Evolutionary conservation across 78 protist species (phyloP).

Genomic region (slime mould (Dictyostelium discoideum)): dicty_2.7 NC_007089.4:3004501-3005000

Average conservation of each 20-base stretch:
- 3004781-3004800: no score
- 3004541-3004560: background rate
- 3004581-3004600: constrained; percentile 4
- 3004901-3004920: no score
- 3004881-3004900: no score
- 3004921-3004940: background rate
- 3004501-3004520: background rate
- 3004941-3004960: background rate
- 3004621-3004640: background rate
- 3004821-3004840: background rate
- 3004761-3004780: background rate
- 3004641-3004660: background rate
- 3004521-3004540: background rate
- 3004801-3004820: no score
- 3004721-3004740: background rate
- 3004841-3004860: background rate
- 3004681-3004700: background rate
- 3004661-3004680: background rate
- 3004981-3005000: background rate
- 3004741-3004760: background rate
- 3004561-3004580: background rate
- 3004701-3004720: background rate
- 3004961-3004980: background rate
- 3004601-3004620: constrained; percentile 7
- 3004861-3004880: background rate